Evolutionary conservation across 2,329 filamentous ascomycete genomes (phyloP), one percentile per base, ranked within the genome.

Genomic region (Fusarium xylarioides): DNA sequence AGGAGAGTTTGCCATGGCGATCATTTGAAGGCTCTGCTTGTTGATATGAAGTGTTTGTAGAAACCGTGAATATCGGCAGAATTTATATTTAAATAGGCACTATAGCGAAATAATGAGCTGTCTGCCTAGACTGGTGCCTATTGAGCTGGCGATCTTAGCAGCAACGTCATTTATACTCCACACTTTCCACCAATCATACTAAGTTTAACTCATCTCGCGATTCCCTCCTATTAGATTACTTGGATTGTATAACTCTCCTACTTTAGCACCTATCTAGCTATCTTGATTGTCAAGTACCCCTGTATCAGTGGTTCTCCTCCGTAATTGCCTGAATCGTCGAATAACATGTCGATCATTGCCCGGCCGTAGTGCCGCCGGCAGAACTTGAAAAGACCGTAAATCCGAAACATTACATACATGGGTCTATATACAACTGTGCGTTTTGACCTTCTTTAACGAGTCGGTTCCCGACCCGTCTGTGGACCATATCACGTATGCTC

Each of bases 381-480:
- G 21, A 49, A 47, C 32, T 35, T 19, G 18, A 35, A 26, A 47
- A 32, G 14, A 11, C 15, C 12, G 28, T 18, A 49, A 9, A n/a
- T 30, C 30, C 21, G 46, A 30, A 49, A 49, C 46, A 2, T n/a
- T 14, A 15, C 12, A 26, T 14, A 5, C 19, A 52, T 52, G 32
- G 49, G 32, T 35, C 32, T 14, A 19, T 18, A 30, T 23, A 19
- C 19, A 30, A 11, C 15, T 14, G 7, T 61, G 16, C 37, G 1
- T 8, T 56, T 37, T n/a, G 28, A 61, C 58, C 58, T 43, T 61
- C 58, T 61, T 4, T 30, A 54, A 56, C 15, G n/a, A 54, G 58
- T n/a, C 23, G 16, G n/a, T 32, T 23, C 26, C 57, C 49, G 58
- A 3, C 11, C 37, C 26, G 37, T 9, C 15, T 63, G 44, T 62